Evolutionary conservation across 2,329 filamentous ascomycete genomes (phyloP), one percentile per base, ranked within the genome.

Genomic region (Laburnicola sp.): DNA sequence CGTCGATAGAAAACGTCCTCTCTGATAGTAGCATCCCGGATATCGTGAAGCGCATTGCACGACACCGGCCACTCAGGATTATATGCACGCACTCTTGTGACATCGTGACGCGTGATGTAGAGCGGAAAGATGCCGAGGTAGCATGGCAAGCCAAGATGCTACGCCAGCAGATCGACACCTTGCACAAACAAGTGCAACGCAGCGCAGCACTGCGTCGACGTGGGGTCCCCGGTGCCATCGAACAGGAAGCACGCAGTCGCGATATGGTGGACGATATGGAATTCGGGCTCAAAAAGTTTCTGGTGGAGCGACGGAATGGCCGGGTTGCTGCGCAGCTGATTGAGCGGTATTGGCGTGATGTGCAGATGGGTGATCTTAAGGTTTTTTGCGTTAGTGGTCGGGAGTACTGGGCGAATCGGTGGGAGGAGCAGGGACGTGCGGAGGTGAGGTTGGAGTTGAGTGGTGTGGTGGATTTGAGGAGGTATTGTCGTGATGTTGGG

Each of bases 51-150:
- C 49, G 55, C 7, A 55, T 40, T 37, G 46, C 44, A 8, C 38
- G 44, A 26, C 55, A 58, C 45, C 55, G 55, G 3, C 55, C 55
- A 6, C 40, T 58, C 6, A 50, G 50, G 3, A 58, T 58, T 28
- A 47, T 58, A 5, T 58, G 55, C 41, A 58, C 55, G 11, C 46
- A 56, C 16, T 53, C 55, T 7, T 53, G 53, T 16, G 40, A 47
- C 8, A 39, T 56, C 47, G 39, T 45, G 22, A 9, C 28, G 4
- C 45, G 46, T 22, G 32, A 42, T 2, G 44, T 49, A 6, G 55
- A 58, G 36, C 41, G 53, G 4, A 48, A 27, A 3, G 34, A 52
- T 7, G 38, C 50, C 5, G 53, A 53, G 10, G 30, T 58, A 21
- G 41, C 52, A 9, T 21, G 50, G 10, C 52, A 58, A 46, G 46